phyloP scores from a whole-genome alignment of 1,284 basidiomycete genomes.

The Fomitiporia mediterranea region DNA sequence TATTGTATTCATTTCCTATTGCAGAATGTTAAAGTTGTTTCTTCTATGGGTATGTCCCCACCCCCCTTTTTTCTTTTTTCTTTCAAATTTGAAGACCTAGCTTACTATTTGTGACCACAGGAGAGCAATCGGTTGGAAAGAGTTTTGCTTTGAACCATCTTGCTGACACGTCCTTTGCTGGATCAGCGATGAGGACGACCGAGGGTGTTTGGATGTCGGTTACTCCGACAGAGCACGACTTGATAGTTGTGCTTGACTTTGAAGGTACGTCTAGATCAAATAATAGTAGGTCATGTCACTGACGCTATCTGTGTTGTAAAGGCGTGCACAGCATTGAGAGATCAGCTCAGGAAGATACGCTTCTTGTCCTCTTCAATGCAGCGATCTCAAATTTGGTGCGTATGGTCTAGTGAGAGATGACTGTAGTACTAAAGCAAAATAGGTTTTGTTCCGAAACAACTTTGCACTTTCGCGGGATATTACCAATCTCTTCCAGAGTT shows the following conservation, averaged over 20 bases:
- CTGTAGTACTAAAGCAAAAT: background rate
- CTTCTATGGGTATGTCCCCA: conserved; percentile 58
- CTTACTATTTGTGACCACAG: conserved; percentile 22
- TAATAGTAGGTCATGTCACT: background rate
- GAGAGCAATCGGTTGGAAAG: conserved; percentile 62
- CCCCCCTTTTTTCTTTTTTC: too few relatives aligned
- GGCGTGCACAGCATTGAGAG: conserved; percentile 62
- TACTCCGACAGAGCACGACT: conserved; percentile 49
- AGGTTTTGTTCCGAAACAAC: conserved; percentile 63
- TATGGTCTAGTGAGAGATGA: background rate
- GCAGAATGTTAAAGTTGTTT: conserved; percentile 58
- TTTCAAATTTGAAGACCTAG: background rate
- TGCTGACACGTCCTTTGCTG: conserved; percentile 60
- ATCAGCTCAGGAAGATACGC: conserved; percentile 57
- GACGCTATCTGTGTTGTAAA: conserved; percentile 24
- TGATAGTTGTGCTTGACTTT: conserved; percentile 60
- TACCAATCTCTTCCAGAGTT: conserved; percentile 56
- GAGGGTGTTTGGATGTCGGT: conserved; percentile 69
- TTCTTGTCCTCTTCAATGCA: conserved; percentile 60
- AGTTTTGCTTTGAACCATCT: conserved; percentile 59
- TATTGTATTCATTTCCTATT: background rate
- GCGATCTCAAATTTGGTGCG: conserved; percentile 58
- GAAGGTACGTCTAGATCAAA: conserved; percentile 42
- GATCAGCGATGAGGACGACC: conserved; percentile 62
- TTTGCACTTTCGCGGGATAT: conserved; percentile 58